Base-by-base conservation (phyloP, 2,329 filamentous ascomycete species). In the Penicillium sclerotiorum region DNA sequence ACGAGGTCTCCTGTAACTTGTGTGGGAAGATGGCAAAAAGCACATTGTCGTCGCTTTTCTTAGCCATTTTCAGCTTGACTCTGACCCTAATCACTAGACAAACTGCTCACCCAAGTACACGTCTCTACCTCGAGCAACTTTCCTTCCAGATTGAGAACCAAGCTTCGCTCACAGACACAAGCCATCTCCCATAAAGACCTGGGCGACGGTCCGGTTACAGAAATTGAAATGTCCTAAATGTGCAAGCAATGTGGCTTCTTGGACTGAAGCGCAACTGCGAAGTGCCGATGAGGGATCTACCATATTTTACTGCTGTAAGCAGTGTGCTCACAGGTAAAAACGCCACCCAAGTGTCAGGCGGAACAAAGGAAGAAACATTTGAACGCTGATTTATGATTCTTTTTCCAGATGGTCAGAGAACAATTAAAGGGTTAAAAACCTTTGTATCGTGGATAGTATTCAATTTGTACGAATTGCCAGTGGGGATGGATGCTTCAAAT, bases 251-350 rank as follows among this genome's bases (percentile, higher is more conserved):
- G 47, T 60, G 35, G 52, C 57, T 9, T 56, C 47, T 23, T 62
- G 52, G 50, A 28, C 42, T 33, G 49, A 62, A 40, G 47, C 55
- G 57, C 91, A 96, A 69, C 75, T 95, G 61, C 84, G 91, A 60
- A 84, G 90, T 75, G 92, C 91, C 37, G 91, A 96, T 72, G 91
- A 96, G 82, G 91, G 91, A 40, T 89, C 85, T 51, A 95, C 90
- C 0, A 83, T 94, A 50, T 92, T 95, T 63, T 95, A 90, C 73
- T 86, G 80, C 51, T 95, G 90, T 37, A 71, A 43, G n/a, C 49
- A 56, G 39, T 62, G 59, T 42, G 51, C 49, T 8, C 47, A 61
- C 21, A 56, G 49, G 58, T 59, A 0, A 12, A 12, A 9, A 12
- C 2, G 41, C 4, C 17, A 12, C 20, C n/a, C 9, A 13, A 5